Evolutionary conservation across 805 yeast species (phyloP), one percentile per base, ranked within the genome.

Genomic region (Saccharomycopsis sp.): DNA sequence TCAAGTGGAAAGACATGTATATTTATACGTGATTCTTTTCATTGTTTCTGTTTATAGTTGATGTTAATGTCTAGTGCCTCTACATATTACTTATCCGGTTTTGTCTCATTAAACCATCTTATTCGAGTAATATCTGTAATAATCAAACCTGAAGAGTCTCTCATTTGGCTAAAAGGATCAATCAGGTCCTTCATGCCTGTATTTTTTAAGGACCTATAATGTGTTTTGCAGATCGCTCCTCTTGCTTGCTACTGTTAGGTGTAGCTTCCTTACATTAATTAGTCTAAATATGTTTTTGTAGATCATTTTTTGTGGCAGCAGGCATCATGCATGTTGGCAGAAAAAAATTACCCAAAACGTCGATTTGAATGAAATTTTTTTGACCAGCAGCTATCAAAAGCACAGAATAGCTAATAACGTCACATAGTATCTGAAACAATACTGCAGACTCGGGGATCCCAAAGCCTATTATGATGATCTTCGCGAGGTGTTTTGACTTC

Each of bases 331-430:
- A 44, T 44, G 49, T 44, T 44, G 49, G 22, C 19, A 8, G 20
- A 44, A 44, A 44, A 44, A 19, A 44, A 44, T 44, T 44, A 44
- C 49, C 49, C 3, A 44, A 44, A 44, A 44, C 49, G 22, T 44
- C 49, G 49, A 44, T 44, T 19, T 44, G 49, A 44, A 44, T 44
- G 49, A 44, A 29, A 29, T 29, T 29, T 29, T 29, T 29, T 29
- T 29, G 38, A 29, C 12, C 38, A 29, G 38, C n/a, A n/a, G n/a
- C n/a, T n/a, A n/a, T n/a, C n/a, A n/a, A n/a, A n/a, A n/a, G n/a
- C n/a, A n/a, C n/a, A n/a, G n/a, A n/a, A n/a, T n/a, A n/a, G n/a
- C n/a, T n/a, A n/a, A n/a, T n/a, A n/a, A n/a, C n/a, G n/a, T n/a
- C n/a, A n/a, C n/a, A n/a, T n/a, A n/a, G n/a, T n/a, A n/a, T n/a